Evolutionary conservation across 768 basidiomycete genomes (phyloP).

Genomic region (Collybia mongolica): DNA sequence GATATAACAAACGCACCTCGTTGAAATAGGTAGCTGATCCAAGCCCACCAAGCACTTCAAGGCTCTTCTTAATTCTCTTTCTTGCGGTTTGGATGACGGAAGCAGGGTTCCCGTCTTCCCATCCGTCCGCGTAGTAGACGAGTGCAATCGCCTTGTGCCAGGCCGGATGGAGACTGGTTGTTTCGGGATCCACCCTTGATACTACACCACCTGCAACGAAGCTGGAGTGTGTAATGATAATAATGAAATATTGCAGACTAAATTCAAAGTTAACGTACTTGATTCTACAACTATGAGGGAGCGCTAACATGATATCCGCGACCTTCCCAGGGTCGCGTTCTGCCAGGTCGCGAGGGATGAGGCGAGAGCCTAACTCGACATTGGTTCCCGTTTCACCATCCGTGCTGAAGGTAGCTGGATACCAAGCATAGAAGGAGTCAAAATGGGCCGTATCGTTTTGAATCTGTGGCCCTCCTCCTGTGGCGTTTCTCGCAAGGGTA

Average conservation of each 20-base stretch:
- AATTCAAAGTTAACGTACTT: constrained; percentile 4
- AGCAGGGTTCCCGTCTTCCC: constrained; percentile 17
- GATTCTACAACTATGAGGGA: neutral
- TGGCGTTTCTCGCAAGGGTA: neutral
- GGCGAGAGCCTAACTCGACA: neutral
- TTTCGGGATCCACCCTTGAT: constrained; percentile 28
- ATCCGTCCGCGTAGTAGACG: constrained; percentile 7
- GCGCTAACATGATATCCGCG: neutral
- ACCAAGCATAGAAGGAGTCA: constrained; percentile 2
- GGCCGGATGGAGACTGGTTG: constrained; percentile 42
- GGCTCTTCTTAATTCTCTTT: constrained; percentile 13
- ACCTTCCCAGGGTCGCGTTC: neutral
- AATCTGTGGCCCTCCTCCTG: neutral
- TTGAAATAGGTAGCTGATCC: constrained; percentile 44
- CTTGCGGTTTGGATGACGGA: constrained; percentile 16
- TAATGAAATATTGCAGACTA: neutral
- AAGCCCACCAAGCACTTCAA: constrained; percentile 20
- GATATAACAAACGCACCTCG: constrained; percentile 29
- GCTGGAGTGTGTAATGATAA: constrained; percentile 19
- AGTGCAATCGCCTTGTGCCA: constrained; percentile 42
- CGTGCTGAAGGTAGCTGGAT: neutral
- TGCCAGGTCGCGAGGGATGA: neutral
- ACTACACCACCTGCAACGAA: constrained; percentile 45
- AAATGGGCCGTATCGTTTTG: constrained; percentile 20
- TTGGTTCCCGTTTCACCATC: neutral